Evolutionary conservation across 176 grass and related monocot species (phyloP), one percentile per base, ranked within the genome.

Genomic region (Coix lacrymajobi): DNA sequence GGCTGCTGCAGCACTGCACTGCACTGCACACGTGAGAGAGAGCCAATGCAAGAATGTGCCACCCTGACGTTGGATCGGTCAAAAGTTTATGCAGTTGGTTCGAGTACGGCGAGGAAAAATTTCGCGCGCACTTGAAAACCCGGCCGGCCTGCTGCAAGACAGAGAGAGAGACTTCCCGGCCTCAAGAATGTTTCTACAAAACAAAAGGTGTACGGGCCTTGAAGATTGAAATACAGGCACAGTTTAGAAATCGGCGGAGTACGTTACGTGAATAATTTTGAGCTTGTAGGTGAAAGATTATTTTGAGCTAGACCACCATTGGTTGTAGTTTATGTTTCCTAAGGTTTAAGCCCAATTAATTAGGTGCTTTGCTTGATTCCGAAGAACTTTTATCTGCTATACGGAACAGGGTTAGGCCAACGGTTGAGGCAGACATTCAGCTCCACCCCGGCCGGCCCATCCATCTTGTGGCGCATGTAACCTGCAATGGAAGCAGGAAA

Each of bases 391-490:
- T 77, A 89, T 69, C 89, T 86, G 60, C 83, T 13, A 89, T 82
- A 82, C 83, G 71, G 62, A 84, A 94, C 67, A 88, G 93, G 60
- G 90, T 92, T 95, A 92, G 93, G 93, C 93, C 87, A 95, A 88
- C 90, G 69, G 85, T 88, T 76, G 88, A 95, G 83, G 87, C 73
- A 80, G 87, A 86, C 78, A 82, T 81, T 25, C 61, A 54, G 44
- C 54, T 29, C 32, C 69, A 75, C 39, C 39, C 20, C 0, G 51
- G 13, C 75, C 40, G 40, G 10, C 1, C 40, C 13, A 61, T 51
- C 16, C 8, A 76, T 73, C 80, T 78, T 89, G 78, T 89, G 54
- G 73, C 38, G 56, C 65, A 81, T 89, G 71, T 85, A 72, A 71
- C 83, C 88, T 86, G 73, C 71, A 58, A 78, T 15, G 58, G 78